phyloP scores from a whole-genome alignment of 2,329 filamentous ascomycete species.

The Aspergillus sp. region DNA sequence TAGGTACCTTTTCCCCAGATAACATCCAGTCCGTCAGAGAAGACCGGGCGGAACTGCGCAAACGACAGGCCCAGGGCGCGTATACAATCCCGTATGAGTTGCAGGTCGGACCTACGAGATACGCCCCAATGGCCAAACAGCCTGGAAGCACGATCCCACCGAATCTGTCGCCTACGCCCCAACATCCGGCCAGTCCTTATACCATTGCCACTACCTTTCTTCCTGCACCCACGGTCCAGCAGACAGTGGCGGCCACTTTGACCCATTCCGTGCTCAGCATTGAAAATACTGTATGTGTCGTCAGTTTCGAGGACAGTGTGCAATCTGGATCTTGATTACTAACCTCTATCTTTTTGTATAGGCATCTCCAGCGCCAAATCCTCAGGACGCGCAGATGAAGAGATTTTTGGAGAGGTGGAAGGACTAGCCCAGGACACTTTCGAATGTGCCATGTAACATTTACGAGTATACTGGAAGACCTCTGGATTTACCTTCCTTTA shows the following conservation, averaged over 20 bases:
- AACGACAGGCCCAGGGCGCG: constrained; percentile 25
- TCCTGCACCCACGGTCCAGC: constrained; percentile 44
- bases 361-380: constrained; percentile 53
- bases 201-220: constrained; percentile 52
- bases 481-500: too few relatives aligned
- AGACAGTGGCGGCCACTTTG: constrained; percentile 50
- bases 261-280: constrained; percentile 52
- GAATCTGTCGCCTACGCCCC: constrained; percentile 44
- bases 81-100: constrained; percentile 52
- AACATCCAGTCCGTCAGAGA: constrained; percentile 29
- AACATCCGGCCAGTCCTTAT: constrained; percentile 56
- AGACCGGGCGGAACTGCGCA: constrained; percentile 24
- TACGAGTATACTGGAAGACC: too few relatives aligned
- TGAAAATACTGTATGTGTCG: constrained; percentile 57
- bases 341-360: constrained; percentile 23
- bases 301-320: background rate
- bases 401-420: constrained; percentile 59
- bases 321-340: background rate
- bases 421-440: constrained; percentile 41
- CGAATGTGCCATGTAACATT: too few relatives aligned
- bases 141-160: constrained; percentile 59
- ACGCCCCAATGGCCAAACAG: constrained; percentile 60
- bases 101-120: constrained; percentile 56
- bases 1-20: constrained; percentile 52
- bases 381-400: constrained; percentile 51